Percentiles rank a stretch among this genome's conserved stretches.
Conservation (phyloP, 2,329 filamentous ascomycete species). For the Colletotrichum falcatum region DNA sequence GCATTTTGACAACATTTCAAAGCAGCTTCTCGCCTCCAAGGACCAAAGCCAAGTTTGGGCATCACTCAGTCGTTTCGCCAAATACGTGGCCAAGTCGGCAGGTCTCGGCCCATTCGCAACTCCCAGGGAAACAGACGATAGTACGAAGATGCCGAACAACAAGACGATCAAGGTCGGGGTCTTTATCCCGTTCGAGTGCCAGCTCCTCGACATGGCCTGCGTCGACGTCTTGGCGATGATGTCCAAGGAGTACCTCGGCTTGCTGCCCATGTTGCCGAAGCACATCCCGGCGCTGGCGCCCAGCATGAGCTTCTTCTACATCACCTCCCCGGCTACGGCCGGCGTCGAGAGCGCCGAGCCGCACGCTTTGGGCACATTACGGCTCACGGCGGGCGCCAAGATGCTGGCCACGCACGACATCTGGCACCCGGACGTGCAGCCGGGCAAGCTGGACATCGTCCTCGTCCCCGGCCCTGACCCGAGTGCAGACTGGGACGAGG, state of each 20-base stretch:
- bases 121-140: constrained; percentile 6
- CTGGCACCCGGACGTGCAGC: constrained; percentile 58
- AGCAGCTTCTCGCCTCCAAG: background rate
- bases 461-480: constrained; percentile 65
- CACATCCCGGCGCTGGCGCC: constrained; percentile 57
- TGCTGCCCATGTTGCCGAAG: constrained; percentile 47
- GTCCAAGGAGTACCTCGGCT: constrained; percentile 57
- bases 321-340: constrained; percentile 50
- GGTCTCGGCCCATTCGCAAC: background rate
- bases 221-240: constrained; percentile 63
- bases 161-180: constrained; percentile 61
- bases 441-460: constrained; percentile 64
- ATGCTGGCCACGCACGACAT: constrained; percentile 59
- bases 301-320: constrained; percentile 58
- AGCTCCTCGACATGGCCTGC: constrained; percentile 63
- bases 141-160: constrained; percentile 36
- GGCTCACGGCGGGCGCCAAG: constrained; percentile 55
- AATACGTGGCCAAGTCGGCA: background rate
- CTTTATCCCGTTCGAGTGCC: constrained; percentile 59
- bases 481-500: constrained; percentile 46
- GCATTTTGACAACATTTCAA: background rate
- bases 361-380: constrained; percentile 45
- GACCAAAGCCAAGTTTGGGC: background rate
- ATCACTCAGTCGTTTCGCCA: background rate
- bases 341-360: constrained; percentile 46